Evolutionary conservation across 2,329 filamentous ascomycete species (phyloP).

Genomic region (Chaetomium globosum): DNA sequence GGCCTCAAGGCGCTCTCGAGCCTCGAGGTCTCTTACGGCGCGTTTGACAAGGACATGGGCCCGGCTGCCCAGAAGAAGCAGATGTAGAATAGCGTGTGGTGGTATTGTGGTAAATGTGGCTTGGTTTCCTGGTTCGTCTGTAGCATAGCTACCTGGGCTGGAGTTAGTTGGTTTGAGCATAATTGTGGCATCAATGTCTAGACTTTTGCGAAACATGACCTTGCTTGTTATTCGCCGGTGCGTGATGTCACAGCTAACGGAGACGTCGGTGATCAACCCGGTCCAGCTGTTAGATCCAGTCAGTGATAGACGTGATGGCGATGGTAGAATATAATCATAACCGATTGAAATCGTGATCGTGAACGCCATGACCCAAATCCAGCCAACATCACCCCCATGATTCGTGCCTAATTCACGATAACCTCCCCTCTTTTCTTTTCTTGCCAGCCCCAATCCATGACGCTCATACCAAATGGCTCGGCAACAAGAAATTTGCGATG

Average conservation of each 20-base stretch:
- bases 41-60: slow-evolving; percentile 95
- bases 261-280: background rate
- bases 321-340: background rate
- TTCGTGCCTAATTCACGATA: slow-evolving; percentile 4
- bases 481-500: slow-evolving; percentile 93
- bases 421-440: background rate
- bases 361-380: slow-evolving; percentile 25
- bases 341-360: background rate
- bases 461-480: slow-evolving; percentile 77
- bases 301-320: background rate
- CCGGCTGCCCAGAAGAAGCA: slow-evolving; percentile 82
- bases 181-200: slow-evolving; percentile 26
- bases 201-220: slow-evolving; percentile 8
- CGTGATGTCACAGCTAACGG: background rate
- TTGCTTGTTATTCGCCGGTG: background rate
- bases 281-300: background rate
- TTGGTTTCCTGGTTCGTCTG: slow-evolving; percentile 25
- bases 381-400: slow-evolving; percentile 35
- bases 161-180: slow-evolving; percentile 33
- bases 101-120: slow-evolving; percentile 23
- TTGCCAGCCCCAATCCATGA: background rate
- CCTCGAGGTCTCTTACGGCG: slow-evolving; percentile 86
- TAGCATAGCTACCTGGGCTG: slow-evolving; percentile 28
- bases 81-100: slow-evolving; percentile 23
- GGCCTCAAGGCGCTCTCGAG: slow-evolving; percentile 76